These are phyloP conservation scores for Penicillium malachiteum DNA, from an alignment of 495 filamentous ascomycete species.

Conservation along the genomic window DNA sequence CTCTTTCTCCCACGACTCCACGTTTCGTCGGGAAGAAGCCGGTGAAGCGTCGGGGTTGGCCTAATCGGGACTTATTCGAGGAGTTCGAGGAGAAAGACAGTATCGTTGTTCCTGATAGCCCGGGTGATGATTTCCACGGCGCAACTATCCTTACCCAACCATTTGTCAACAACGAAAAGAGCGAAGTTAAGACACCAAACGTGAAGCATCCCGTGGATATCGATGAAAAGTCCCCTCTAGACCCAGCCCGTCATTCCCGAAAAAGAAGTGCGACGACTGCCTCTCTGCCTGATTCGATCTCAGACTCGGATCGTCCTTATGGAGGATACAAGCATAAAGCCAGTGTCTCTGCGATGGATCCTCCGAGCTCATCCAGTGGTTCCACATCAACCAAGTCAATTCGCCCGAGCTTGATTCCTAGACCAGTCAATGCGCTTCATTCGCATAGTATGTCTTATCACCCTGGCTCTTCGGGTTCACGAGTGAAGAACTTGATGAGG, in stretches of 20 bases:
- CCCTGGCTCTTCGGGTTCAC: neutral
- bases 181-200: neutral
- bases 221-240: neutral
- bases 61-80: neutral
- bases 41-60: neutral
- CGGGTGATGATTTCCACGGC: neutral
- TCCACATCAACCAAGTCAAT: constrained; percentile 4
- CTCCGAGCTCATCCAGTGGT: neutral
- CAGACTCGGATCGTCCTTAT: constrained; percentile 7
- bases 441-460: neutral
- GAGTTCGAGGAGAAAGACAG: neutral
- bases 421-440: constrained; percentile 1
- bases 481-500: too few species aligned
- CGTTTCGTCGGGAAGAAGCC: neutral
- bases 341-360: neutral
- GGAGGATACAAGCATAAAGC: neutral
- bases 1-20: neutral
- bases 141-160: neutral
- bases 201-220: neutral
- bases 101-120: neutral
- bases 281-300: constrained; percentile 24
- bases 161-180: neutral
- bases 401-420: constrained; percentile 4
- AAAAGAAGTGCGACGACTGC: constrained; percentile 31
- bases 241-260: constrained; percentile 4